Conservation (phyloP, 2,329 filamentous ascomycete genomes). For the Helotiales sp. region DNA sequence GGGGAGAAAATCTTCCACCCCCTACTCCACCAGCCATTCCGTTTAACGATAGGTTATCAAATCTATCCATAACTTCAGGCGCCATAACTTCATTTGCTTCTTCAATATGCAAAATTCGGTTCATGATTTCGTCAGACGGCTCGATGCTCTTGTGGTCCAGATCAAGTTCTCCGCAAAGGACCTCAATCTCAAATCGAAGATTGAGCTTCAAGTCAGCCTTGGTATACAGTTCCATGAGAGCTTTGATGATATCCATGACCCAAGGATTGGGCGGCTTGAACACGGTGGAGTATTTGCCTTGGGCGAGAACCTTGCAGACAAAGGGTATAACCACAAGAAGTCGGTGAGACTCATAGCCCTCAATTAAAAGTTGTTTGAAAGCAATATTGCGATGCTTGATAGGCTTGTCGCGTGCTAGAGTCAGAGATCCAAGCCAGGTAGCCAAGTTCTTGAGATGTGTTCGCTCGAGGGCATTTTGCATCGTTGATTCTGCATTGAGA, state of each 20-base stretch:
- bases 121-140: slow-evolving; percentile 83
- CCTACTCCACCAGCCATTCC: slow-evolving; percentile 71
- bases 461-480: slow-evolving; percentile 84
- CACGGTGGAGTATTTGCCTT: slow-evolving; percentile 82
- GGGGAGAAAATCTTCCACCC: slow-evolving; percentile 75
- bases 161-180: slow-evolving; percentile 88
- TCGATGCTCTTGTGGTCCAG: slow-evolving; percentile 93
- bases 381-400: slow-evolving; percentile 97
- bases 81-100: slow-evolving; percentile 60
- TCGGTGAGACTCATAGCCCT: slow-evolving; percentile 91
- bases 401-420: slow-evolving; percentile 89
- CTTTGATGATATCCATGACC: slow-evolving; percentile 92
- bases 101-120: slow-evolving; percentile 67
- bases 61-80: slow-evolving; percentile 75
- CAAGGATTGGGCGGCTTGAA: slow-evolving; percentile 96
- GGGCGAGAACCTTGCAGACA: slow-evolving; percentile 91
- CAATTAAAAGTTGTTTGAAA: slow-evolving; percentile 92
- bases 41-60: slow-evolving; percentile 82
- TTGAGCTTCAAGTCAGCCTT: slow-evolving; percentile 93
- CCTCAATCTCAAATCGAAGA: slow-evolving; percentile 97
- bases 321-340: slow-evolving; percentile 94
- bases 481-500: slow-evolving; percentile 86
- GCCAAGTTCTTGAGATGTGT: slow-evolving; percentile 92
- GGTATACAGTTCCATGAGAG: slow-evolving; percentile 93
- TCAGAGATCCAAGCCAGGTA: slow-evolving; percentile 90